Base-by-base conservation (phyloP, 192 early-diverging fungal species). In the Coemansia sp. region DNA sequence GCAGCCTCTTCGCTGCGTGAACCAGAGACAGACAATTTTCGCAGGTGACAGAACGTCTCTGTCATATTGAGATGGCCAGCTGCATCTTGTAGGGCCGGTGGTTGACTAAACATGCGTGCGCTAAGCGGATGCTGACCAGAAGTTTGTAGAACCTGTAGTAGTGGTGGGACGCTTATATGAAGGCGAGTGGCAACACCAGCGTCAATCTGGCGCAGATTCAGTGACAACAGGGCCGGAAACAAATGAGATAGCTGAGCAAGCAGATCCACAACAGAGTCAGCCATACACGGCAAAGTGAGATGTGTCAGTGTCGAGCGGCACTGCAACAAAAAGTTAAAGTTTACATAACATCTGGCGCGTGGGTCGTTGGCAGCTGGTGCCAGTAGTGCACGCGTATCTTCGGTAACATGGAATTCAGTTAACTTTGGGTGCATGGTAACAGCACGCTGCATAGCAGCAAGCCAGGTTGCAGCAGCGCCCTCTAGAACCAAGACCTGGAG, bases 141-240 rank as follows among this genome's bases (percentile, higher is more conserved):
- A 41, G 64, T 66, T 37, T 66, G 65, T 18, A 78, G 48, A 5
- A 55, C 39, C 5, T 13, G 54, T 26, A 78, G 35, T 1, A 19
- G 7, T 1, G 52, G 66, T 4, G 75, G 69, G 1, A 73, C 19
- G 50, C 56, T 69, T 29, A 78, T 61, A 48, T 65, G 45, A 7
- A 78, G 55, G 22, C 61, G 47, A 20, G 16, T 52, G 22, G 63
- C 62, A 24, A 72, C 51, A 16, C 70, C 64, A 29, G 66, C 59
- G 39, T 78, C 75, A 9, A 78, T 41, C 24, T 73, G 75, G 51
- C 70, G 75, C 45, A 78, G 48, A 48, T 69, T 59, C 32, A 78
- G 53, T 53, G 70, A 73, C 4, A 51, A 20, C 6, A 78, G 49
- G 12, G 35, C 58, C 1, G 75, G 67, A 0, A 73, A 47, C 9